Base-by-base conservation (phyloP, 805 yeast species). In the Myxozyma udenii region DNA sequence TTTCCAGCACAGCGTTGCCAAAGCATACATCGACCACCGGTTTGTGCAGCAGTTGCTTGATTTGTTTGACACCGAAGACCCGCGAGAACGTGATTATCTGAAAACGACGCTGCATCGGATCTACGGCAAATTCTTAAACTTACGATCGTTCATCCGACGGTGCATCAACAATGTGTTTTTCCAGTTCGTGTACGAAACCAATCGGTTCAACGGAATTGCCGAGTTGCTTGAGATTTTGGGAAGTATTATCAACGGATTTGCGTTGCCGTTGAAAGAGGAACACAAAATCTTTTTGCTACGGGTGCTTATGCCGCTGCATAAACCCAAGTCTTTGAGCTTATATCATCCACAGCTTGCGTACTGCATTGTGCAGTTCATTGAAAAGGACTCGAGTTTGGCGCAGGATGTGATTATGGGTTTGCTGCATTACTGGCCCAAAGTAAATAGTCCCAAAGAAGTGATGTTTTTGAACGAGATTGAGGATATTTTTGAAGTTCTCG, bases 261-360 rank as follows among this genome's bases (percentile, higher is more conserved):
- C 98, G 1, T 76, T 93, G 58, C 98, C 98, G 3, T 78, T 93
- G 63, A 93, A 93, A 67, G 98, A 93, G 63, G 98, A 93, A 69
- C 98, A 93, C 71, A 93, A 93, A 70, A 81, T 87, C 12, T 93
- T 93, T 63, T 71, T 93, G 57, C 81, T 87, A 30, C 77, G 96
- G 52, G 91, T 91, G 18, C 77, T 93, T 63, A 76, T 93, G 24
- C 98, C 98, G 25, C 73, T 93, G 68, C 98, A 93, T 69, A 91
- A 93, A 68, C 91, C 87, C 16, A 84, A 90, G 67, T 81, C 93
- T 47, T 75, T 93, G 51, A 84, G 95, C 6, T 73, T 91, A 57
- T 93, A 91, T 68, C 98, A 93, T 67, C 96, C 98, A 33, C 98
- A 93, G 70, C 77, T 93, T 60, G 96, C 98, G 4, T 93, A 93